Evolutionary conservation across 179 eudicot genomes (phyloP), one percentile per base, ranked within the genome.

Genomic region (Corrigiola litoralis): DNA sequence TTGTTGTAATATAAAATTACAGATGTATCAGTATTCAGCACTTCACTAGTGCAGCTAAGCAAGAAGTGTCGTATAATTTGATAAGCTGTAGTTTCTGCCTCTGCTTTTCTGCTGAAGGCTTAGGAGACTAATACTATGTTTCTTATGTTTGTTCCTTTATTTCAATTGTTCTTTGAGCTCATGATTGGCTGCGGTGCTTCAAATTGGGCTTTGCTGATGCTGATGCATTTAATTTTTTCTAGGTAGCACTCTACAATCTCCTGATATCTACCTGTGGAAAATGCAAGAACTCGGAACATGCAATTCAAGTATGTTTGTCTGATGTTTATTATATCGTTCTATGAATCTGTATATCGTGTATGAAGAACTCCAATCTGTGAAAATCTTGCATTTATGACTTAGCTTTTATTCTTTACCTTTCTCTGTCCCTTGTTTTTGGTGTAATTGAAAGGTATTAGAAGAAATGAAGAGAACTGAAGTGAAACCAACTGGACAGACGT

Each of bases 391-490:
- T 16, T 13, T 20, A 51, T 14, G 27, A 21, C 42, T 69, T 11
- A 21, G 24, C 29, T 36, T 42, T 46, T 54, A 34, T 42, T 46
- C 31, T 0, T 17, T n/a, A n/a, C n/a, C n/a, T n/a, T n/a, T n/a
- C n/a, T n/a, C n/a, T n/a, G n/a, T n/a, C n/a, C n/a, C 12, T 2
- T 13, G 18, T 57, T 18, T 71, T 65, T 67, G 27, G 52, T 71
- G 65, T 67, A 46, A 36, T 66, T 74, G 80, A 72, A n/a, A 92
- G 98, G 72, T 92, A 25, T 79, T 87, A 47, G 98, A 90, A 66
- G 97, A 92, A 81, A 90, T 92, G 95, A 92, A 90, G 81, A 82
- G 74, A 75, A 86, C 70, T 79, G 97, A 82, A 71, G 95, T 92
- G 79, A 92, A 86, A 75, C 95, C 95, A 66, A 92, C 87, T 68